Percentiles rank a stretch among this genome's conserved stretches.
Conservation (phyloP, 2,329 filamentous ascomycete species). For the Rugonectria rugulosa region DNA sequence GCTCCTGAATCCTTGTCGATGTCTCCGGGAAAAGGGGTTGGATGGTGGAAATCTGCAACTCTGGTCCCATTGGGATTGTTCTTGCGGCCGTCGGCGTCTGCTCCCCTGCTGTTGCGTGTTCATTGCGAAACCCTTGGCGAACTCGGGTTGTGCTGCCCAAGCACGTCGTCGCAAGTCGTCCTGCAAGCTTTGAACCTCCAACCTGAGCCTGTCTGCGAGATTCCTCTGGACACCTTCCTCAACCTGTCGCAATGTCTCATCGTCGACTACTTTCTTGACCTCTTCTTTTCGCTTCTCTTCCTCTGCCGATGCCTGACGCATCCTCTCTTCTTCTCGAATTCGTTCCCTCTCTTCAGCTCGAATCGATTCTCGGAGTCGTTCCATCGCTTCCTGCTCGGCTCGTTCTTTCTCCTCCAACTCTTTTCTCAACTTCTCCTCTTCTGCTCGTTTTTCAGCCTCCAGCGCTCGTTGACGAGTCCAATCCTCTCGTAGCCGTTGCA, state of each 20-base stretch:
- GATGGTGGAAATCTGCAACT: background rate
- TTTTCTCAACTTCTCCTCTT: constrained; percentile 1
- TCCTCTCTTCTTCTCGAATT: background rate
- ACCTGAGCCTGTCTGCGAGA: background rate
- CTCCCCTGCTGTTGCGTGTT: background rate
- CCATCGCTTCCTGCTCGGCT: background rate
- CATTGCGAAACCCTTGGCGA: background rate
- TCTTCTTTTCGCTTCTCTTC: constrained; percentile 1
- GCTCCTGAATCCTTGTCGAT: background rate
- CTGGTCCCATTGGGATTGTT: background rate
- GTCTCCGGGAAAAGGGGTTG: background rate
- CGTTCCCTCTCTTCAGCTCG: background rate
- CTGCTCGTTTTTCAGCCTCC: background rate
- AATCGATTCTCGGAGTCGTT: background rate
- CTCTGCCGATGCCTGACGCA: background rate
- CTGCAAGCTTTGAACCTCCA: constrained; percentile 2
- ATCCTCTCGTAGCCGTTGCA: constrained; percentile 8
- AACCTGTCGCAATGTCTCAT: background rate
- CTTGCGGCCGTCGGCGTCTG: background rate
- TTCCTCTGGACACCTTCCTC: constrained; percentile 1
- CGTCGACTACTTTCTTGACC: background rate
- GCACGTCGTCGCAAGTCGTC: constrained; percentile 7
- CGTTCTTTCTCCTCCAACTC: background rate
- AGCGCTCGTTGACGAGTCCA: background rate
- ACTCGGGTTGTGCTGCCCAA: background rate